Evolutionary conservation across 2,329 filamentous ascomycete species (phyloP).

Genomic region (Fusarium sp.): DNA sequence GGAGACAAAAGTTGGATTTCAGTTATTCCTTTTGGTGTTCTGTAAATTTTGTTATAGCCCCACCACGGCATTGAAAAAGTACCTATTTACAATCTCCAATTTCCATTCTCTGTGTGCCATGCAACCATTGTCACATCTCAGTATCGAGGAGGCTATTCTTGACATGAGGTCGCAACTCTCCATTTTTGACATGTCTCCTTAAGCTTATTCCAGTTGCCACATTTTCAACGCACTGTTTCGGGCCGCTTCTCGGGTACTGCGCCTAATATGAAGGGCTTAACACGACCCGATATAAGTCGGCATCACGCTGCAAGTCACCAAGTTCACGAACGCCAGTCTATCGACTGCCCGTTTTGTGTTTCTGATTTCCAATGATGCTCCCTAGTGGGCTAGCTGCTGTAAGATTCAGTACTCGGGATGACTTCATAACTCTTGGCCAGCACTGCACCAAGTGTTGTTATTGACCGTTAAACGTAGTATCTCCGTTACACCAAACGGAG

Average conservation of each 20-base stretch:
- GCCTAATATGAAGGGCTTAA: neutral
- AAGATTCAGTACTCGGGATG: neutral
- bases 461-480: conserved; percentile 19
- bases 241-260: neutral
- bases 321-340: neutral
- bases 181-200: neutral
- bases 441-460: neutral
- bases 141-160: neutral
- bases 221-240: neutral
- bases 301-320: neutral
- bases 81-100: neutral
- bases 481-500: conserved; percentile 16
- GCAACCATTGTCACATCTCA: neutral
- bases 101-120: neutral
- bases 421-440: neutral
- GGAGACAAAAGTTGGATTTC: conserved; percentile 14
- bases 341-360: neutral
- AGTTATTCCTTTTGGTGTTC: conserved; percentile 12
- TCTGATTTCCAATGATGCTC: neutral
- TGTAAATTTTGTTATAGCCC: conserved; percentile 28
- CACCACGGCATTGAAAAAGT: conserved; percentile 2
- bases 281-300: neutral
- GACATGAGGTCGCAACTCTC: neutral
- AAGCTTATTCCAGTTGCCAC: neutral
- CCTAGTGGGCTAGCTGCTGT: neutral